Conservation (phyloP, 2,329 filamentous ascomycete genomes). For the Trematosphaeria pertusa region DNA sequence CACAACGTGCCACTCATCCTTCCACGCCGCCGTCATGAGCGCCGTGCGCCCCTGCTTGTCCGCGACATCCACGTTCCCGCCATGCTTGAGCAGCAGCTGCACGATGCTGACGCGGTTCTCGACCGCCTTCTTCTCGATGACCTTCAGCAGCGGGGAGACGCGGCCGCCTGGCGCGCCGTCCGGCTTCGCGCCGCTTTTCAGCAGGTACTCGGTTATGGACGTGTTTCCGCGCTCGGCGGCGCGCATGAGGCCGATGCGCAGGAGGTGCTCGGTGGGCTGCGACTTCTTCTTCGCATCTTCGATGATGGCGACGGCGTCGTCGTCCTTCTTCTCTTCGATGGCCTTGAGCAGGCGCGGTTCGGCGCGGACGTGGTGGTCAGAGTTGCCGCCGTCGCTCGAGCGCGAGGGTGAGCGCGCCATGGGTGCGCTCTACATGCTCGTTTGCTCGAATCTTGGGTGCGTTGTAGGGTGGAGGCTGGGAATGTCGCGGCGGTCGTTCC, state of each 20-base stretch:
- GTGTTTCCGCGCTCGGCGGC: slow-evolving; percentile 42
- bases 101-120: slow-evolving; percentile 39
- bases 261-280: slow-evolving; percentile 41
- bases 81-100: slow-evolving; percentile 39
- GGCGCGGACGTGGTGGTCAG: slow-evolving; percentile 33
- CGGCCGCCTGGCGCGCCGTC: slow-evolving; percentile 41
- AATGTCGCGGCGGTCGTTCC: slow-evolving; percentile 5
- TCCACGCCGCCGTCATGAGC: slow-evolving; percentile 48
- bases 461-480: slow-evolving; percentile 1
- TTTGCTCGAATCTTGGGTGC: neutral
- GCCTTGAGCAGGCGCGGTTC: slow-evolving; percentile 46
- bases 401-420: slow-evolving; percentile 46
- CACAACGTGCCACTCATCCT: slow-evolving; percentile 43
- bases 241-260: slow-evolving; percentile 46
- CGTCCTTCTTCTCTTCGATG: slow-evolving; percentile 39
- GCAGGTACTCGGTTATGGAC: slow-evolving; percentile 38
- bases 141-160: slow-evolving; percentile 38
- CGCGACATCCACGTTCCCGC: slow-evolving; percentile 41
- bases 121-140: slow-evolving; percentile 43
- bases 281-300: slow-evolving; percentile 40
- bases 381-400: slow-evolving; percentile 44
- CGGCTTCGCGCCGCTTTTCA: slow-evolving; percentile 42
- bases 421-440: slow-evolving; percentile 18
- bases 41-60: slow-evolving; percentile 47
- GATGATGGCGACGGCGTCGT: slow-evolving; percentile 44